phyloP scores from a whole-genome alignment of 2,329 filamentous ascomycete species.

The Apiospora arundinis region DNA sequence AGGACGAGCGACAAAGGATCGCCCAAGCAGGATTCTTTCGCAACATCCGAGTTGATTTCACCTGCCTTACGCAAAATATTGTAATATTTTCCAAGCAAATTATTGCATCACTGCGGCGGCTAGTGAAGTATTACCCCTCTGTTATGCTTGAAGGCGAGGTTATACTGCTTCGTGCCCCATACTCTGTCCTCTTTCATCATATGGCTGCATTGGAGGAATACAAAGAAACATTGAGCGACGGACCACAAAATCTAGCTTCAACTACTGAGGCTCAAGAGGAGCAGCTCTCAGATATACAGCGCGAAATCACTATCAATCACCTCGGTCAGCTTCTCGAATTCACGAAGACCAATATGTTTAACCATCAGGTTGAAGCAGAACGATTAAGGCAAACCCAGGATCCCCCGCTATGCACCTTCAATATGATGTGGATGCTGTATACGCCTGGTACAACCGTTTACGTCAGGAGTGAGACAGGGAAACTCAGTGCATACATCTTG shows the following conservation, averaged over 20 bases:
- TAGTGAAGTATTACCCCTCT: slow-evolving; percentile 22
- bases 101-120: neutral
- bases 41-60: neutral
- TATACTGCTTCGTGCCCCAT: slow-evolving; percentile 3
- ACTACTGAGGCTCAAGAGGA: neutral
- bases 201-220: slow-evolving; percentile 17
- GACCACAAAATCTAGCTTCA: neutral
- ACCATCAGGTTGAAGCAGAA: neutral
- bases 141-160: neutral
- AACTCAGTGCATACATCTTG: neutral
- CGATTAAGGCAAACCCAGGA: neutral
- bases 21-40: neutral
- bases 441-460: slow-evolving; percentile 16
- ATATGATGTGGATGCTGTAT: slow-evolving; percentile 18
- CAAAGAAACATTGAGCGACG: neutral
- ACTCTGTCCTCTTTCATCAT: slow-evolving; percentile 18
- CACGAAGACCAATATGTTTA: slow-evolving; percentile 11
- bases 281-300: neutral
- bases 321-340: slow-evolving; percentile 7
- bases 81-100: slow-evolving; percentile 17
- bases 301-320: neutral
- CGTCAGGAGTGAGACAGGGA: neutral
- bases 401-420: neutral
- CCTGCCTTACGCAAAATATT: neutral
- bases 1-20: neutral